Conservation (phyloP, 805 yeast species). For the Pichia kluyveri region DNA sequence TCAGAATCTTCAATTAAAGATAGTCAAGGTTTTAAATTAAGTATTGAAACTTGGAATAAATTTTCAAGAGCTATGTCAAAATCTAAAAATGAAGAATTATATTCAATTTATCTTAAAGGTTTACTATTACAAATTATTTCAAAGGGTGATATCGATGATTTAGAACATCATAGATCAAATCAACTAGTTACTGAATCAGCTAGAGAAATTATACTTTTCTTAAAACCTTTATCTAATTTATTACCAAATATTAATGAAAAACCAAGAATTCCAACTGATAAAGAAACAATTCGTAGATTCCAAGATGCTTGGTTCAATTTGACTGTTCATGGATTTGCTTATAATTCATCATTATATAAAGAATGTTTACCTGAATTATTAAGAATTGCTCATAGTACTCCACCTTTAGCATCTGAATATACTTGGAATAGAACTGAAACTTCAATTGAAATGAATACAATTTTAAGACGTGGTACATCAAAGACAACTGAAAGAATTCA, state of each 20-base stretch:
- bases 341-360: conserved; percentile 43
- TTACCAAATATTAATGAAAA: conserved; percentile 48
- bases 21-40: conserved; percentile 3
- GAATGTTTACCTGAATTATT: conserved; percentile 41
- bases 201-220: conserved; percentile 50
- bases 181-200: conserved; percentile 63
- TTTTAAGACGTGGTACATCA: conserved; percentile 82
- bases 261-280: conserved; percentile 38
- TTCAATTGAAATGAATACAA: conserved; percentile 84
- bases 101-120: conserved; percentile 51
- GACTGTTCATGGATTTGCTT: conserved; percentile 83
- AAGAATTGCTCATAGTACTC: conserved; percentile 77
- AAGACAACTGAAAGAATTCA: conserved; percentile 72
- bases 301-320: conserved; percentile 91
- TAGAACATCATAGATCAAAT: conserved; percentile 73
- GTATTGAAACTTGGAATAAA: conserved; percentile 37
- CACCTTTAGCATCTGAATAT: conserved; percentile 76
- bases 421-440: conserved; percentile 83
- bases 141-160: conserved; percentile 68
- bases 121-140: conserved; percentile 58
- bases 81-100: conserved; percentile 35
- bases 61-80: conserved; percentile 31
- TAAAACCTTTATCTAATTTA: conserved; percentile 68
- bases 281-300: conserved; percentile 49
- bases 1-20: conserved; percentile 38